Base-by-base conservation (phyloP, 305 asterid species). In the Caryopteris hybrid region DNA sequence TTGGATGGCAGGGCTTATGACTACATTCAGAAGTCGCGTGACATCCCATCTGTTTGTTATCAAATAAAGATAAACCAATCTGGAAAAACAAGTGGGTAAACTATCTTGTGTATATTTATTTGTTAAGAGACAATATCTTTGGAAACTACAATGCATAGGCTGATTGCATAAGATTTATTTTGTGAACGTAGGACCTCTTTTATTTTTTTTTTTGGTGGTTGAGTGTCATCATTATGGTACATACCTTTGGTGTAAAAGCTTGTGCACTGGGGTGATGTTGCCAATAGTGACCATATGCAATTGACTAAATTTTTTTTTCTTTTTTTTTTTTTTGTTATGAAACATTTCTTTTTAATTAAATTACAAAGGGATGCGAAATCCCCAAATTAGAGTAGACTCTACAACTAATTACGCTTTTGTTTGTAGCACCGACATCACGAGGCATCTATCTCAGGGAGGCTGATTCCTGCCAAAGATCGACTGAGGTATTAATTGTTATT, bases 371-470 rank as follows among this genome's bases (percentile, higher is more conserved):
- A n/a, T n/a, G n/a, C n/a, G n/a, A n/a, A n/a, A n/a, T n/a, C n/a
- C n/a, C n/a, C n/a, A n/a, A n/a, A n/a, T n/a, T n/a, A n/a, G n/a
- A n/a, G n/a, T n/a, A n/a, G n/a, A n/a, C n/a, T n/a, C n/a, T n/a
- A n/a, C n/a, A n/a, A n/a, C n/a, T n/a, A n/a, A n/a, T n/a, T n/a
- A n/a, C n/a, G n/a, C 34, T 72, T 76, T 78, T 55, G 56, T 74
- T 43, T 80, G 82, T 87, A 94, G 98, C 81, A 63, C 94, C 96
- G 66, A 78, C 84, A 23, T 83, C 89, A 53, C 86, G 99, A 72
- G 99, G 99, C 68, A 84, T 94, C 82, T 91, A 94, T 80, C 94
- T 94, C 14, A 85, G 99, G 76, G 98, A 89, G 85, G 80, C 89
- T 73, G 81, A 72, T 76, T 82, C 36, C 65, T 91, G 96, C 78